Evolutionary conservation across 768 basidiomycete genomes (phyloP).

Genomic region (Russula sp.): DNA sequence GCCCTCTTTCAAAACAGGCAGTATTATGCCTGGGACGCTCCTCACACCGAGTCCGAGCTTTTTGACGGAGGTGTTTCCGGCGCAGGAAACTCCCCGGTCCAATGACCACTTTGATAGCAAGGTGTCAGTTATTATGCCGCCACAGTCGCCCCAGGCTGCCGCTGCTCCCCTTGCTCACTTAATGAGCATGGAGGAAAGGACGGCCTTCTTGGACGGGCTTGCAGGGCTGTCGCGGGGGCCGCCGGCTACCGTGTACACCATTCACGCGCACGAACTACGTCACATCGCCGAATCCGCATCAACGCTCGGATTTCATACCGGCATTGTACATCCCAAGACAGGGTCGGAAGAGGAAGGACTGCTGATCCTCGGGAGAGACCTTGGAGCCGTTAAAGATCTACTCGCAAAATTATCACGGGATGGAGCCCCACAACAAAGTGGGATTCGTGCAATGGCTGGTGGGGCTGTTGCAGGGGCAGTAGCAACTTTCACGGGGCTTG

Average conservation of each 20-base stretch:
- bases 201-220: conserved; percentile 17
- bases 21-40: conserved; percentile 22
- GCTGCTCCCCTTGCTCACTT: conserved; percentile 6
- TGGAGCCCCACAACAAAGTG: not conserved
- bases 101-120: conserved; percentile 3
- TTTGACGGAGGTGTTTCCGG: not conserved
- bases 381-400: conserved; percentile 14
- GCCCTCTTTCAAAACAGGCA: conserved; percentile 11
- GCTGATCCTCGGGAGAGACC: conserved; percentile 19
- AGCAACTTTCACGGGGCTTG: conserved; percentile 21
- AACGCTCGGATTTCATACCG: conserved; percentile 18
- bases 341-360: conserved; percentile 12
- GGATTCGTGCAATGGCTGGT: conserved; percentile 15
- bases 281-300: conserved; percentile 12
- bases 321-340: conserved; percentile 3
- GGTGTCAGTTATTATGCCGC: not conserved
- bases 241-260: conserved; percentile 17
- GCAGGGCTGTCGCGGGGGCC: conserved; percentile 14
- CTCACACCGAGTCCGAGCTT: conserved; percentile 12
- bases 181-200: conserved; percentile 20
- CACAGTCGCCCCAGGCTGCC: not conserved
- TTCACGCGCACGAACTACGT: conserved; percentile 12
- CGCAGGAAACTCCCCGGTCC: not conserved
- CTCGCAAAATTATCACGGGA: conserved; percentile 9
- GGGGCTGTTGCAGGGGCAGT: conserved; percentile 21